Evolutionary conservation across 495 filamentous ascomycete genomes (phyloP).

Genomic region (Talaromyces wortmannii): DNA sequence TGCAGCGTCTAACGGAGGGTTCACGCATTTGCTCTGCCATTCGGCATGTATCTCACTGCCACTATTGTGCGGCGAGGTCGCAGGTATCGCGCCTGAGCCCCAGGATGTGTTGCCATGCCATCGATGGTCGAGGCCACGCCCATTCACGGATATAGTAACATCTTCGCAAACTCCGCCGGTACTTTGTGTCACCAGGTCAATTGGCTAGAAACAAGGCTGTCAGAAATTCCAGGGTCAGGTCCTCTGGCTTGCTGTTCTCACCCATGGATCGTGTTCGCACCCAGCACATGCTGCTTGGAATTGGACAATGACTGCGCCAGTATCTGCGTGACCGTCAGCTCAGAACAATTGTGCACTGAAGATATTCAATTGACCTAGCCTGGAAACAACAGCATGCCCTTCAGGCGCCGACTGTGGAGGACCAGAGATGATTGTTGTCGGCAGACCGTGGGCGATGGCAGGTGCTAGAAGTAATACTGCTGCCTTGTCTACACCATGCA

Average conservation of each 20-base stretch:
- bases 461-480: slow-evolving; percentile 4
- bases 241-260: neutral
- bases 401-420: neutral
- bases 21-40: slow-evolving; percentile 40
- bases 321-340: slow-evolving; percentile 8
- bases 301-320: slow-evolving; percentile 8
- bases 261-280: slow-evolving; percentile 8
- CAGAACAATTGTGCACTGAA: slow-evolving; percentile 1
- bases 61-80: slow-evolving; percentile 16
- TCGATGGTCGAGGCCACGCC: slow-evolving; percentile 18
- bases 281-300: slow-evolving; percentile 11
- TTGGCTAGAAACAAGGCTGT: neutral
- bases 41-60: slow-evolving; percentile 17
- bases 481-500: slow-evolving; percentile 3
- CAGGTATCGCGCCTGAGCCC: slow-evolving; percentile 19
- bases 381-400: neutral
- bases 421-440: neutral
- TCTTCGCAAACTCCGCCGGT: neutral
- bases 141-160: slow-evolving; percentile 26
- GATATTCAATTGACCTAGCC: slow-evolving; percentile 1
- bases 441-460: neutral
- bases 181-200: slow-evolving; percentile 5
- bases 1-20: slow-evolving; percentile 16
- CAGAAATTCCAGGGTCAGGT: neutral
- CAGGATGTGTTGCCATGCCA: slow-evolving; percentile 25